Conservation (phyloP, 2,329 filamentous ascomycete species). For the Hypoxylon sp. region DNA sequence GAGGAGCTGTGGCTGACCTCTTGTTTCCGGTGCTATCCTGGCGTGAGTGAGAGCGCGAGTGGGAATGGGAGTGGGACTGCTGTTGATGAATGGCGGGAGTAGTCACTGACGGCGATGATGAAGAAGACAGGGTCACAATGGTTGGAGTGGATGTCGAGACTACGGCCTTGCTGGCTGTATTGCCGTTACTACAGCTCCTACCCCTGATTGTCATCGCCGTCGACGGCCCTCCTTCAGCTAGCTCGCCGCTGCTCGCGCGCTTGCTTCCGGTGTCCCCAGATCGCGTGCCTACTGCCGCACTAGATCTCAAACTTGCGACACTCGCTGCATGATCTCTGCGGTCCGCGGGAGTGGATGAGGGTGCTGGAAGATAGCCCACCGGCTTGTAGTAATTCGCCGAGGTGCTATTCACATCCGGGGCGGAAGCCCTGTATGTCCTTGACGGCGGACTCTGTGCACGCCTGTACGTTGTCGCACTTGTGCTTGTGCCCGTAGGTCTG, state of each 20-base stretch:
- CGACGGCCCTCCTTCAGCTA: neutral
- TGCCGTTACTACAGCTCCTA: neutral
- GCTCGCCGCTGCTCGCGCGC: neutral
- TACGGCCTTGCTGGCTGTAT: neutral
- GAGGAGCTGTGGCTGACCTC: neutral
- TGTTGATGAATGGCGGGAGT: neutral
- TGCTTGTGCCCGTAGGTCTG: neutral
- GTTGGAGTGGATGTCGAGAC: neutral
- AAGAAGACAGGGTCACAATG: neutral
- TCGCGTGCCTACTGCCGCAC: neutral
- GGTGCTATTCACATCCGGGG: slow-evolving; percentile 29
- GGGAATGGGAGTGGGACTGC: neutral
- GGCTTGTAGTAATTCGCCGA: slow-evolving; percentile 7
- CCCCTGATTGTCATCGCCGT: neutral
- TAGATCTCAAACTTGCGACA: neutral
- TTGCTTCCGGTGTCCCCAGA: neutral
- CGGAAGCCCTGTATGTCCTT: slow-evolving; percentile 32
- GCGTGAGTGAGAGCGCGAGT: neutral
- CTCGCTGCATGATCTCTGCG: neutral
- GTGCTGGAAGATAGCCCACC: slow-evolving; percentile 9
- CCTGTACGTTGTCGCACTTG: slow-evolving; percentile 6
- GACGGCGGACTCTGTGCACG: slow-evolving; percentile 31
- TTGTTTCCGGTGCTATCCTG: neutral
- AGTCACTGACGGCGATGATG: neutral
- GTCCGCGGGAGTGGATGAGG: neutral